These are phyloP conservation scores for Scutellospora calospora DNA, from an alignment of 371 early-diverging fungal genomes.

Conservation along the genomic window DNA sequence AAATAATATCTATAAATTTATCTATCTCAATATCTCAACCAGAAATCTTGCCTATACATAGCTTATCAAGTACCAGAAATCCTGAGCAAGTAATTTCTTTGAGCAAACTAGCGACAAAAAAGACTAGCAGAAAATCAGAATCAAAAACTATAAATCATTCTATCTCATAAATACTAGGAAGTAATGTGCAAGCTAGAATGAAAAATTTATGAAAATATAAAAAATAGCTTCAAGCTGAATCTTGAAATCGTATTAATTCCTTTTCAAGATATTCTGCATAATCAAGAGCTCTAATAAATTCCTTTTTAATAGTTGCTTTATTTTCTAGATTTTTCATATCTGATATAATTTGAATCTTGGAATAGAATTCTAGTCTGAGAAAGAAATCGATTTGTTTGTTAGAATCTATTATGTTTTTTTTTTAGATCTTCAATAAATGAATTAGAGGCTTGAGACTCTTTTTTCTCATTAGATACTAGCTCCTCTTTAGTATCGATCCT, in stretches of 20 bases:
- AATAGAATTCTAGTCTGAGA: conserved; percentile 29
- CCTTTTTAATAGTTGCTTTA: conserved; percentile 21
- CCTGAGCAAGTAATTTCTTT: not conserved
- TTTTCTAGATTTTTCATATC: conserved; percentile 16
- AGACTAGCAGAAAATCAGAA: conserved; percentile 15
- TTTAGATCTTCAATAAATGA: not conserved
- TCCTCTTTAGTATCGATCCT: not conserved
- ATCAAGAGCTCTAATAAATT: conserved; percentile 6
- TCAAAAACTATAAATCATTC: conserved; percentile 18
- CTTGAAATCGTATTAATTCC: conserved; percentile 16
- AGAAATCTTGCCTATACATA: not conserved
- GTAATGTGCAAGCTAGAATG: not conserved
- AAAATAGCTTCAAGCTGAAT: conserved; percentile 22
- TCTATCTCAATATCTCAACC: not conserved
- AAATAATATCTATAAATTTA: too few relatives aligned
- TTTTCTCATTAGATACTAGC: not conserved
- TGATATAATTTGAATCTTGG: conserved; percentile 20
- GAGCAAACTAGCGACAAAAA: not conserved
- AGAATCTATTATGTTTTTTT: conserved; percentile 18
- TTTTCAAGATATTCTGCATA: conserved; percentile 26
- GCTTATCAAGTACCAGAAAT: too few relatives aligned
- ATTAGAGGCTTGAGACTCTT: not conserved
- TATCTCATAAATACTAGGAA: not conserved
- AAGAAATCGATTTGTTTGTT: conserved; percentile 23
- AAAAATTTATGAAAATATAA: not conserved